These are phyloP conservation scores for Circinella umbellata DNA, from an alignment of 371 early-diverging fungal genomes.

Conservation along the genomic window DNA sequence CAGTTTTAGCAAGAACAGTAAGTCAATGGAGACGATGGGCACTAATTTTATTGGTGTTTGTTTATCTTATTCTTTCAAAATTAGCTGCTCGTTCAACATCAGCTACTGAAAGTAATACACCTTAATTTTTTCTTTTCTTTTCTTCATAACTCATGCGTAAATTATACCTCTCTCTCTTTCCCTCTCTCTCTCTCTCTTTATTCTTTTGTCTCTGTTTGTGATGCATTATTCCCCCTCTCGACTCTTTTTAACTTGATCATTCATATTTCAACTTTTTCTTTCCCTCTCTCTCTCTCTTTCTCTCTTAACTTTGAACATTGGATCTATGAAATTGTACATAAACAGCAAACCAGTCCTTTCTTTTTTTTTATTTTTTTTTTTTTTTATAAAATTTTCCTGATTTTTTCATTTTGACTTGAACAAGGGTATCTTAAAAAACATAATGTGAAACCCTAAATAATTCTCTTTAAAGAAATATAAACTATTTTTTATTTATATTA, in stretches of 20 bases:
- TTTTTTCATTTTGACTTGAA: neutral
- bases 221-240: slow-evolving; percentile 1
- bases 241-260: neutral
- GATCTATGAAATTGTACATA: slow-evolving; percentile 11
- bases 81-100: slow-evolving; percentile 40
- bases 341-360: neutral
- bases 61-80: slow-evolving; percentile 54
- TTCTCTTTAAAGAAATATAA: neutral
- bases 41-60: slow-evolving; percentile 57
- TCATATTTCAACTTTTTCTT: neutral
- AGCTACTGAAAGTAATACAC: slow-evolving; percentile 5
- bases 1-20: slow-evolving; percentile 31
- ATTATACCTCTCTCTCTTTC: neutral
- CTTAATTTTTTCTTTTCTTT: neutral
- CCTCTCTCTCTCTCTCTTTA: neutral
- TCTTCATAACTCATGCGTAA: neutral
- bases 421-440: neutral
- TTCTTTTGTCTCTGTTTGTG: slow-evolving; percentile 10
- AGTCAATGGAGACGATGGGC: slow-evolving; percentile 64
- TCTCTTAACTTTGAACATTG: neutral
- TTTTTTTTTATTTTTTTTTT: neutral
- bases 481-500: neutral
- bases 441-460: neutral
- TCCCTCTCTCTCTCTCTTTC: neutral
- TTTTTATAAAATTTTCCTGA: neutral